Evolutionary conservation across 2,329 filamentous ascomycete genomes (phyloP).

Genomic region (Penicillium sp.): DNA sequence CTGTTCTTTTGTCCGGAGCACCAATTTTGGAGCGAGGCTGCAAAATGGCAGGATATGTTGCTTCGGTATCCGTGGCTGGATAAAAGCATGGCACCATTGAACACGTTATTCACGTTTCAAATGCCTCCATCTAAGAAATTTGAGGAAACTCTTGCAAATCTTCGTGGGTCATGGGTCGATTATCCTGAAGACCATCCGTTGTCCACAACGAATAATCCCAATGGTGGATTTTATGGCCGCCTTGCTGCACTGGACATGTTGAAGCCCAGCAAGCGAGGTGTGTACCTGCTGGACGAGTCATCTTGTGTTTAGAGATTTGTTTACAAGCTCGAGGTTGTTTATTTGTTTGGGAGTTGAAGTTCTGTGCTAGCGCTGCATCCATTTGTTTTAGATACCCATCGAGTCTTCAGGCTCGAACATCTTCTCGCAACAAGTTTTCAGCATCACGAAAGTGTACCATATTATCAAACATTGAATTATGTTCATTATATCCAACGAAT

Average conservation of each 20-base stretch:
- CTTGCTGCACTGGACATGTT: conserved; percentile 16
- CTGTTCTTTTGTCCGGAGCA: conserved; percentile 13
- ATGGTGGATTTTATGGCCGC: conserved; percentile 19
- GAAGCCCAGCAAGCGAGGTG: conserved; percentile 5
- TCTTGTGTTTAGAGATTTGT: conserved; percentile 8
- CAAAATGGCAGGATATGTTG: conserved; percentile 12
- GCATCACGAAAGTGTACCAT: background rate
- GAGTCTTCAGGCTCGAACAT: background rate
- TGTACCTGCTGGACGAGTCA: conserved; percentile 14
- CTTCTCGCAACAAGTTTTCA: background rate
- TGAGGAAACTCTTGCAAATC: conserved; percentile 10
- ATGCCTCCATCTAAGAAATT: background rate
- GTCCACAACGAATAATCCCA: conserved; percentile 13
- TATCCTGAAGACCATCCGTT: conserved; percentile 14
- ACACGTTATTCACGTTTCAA: conserved; percentile 18
- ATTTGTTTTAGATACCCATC: background rate
- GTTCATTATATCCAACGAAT: background rate
- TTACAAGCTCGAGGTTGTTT: background rate
- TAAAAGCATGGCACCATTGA: conserved; percentile 6
- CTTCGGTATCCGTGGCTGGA: conserved; percentile 11
- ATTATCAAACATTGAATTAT: background rate
- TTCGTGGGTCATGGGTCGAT: conserved; percentile 9
- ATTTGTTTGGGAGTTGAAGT: background rate
- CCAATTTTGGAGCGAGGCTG: conserved; percentile 4
- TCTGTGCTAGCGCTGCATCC: background rate